These are phyloP conservation scores for Syncephalastrum monosporum DNA, from an alignment of 371 early-diverging fungal species.

Conservation along the genomic window DNA sequence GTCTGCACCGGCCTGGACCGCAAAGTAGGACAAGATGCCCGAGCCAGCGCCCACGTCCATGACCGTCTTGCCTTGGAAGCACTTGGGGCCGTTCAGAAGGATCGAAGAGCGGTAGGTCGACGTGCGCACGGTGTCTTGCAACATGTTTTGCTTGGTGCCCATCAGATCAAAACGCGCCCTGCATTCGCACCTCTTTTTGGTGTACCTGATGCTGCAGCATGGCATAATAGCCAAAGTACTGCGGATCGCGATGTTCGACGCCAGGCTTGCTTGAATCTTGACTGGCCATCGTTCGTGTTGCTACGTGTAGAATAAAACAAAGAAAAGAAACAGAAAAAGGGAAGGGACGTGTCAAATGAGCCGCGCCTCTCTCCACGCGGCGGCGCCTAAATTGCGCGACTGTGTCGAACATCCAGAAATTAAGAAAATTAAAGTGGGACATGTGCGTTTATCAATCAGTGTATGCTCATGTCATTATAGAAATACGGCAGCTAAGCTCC, in stretches of 20 bases:
- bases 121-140: slow-evolving; percentile 92
- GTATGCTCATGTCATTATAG: too few species aligned
- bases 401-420: not conserved
- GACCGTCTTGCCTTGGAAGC: slow-evolving; percentile 79
- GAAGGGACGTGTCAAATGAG: not conserved
- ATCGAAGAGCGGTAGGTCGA: slow-evolving; percentile 95
- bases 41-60: slow-evolving; percentile 97
- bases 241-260: slow-evolving; percentile 71
- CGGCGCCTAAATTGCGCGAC: too few species aligned
- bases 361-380: too few species aligned
- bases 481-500: too few species aligned
- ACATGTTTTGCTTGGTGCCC: slow-evolving; percentile 90
- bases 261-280: slow-evolving; percentile 34
- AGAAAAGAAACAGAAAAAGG: slow-evolving; percentile 6
- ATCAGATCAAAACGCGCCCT: not conserved
- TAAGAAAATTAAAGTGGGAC: not conserved
- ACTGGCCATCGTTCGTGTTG: slow-evolving; percentile 5
- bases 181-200: not conserved
- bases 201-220: slow-evolving; percentile 93
- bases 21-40: slow-evolving; percentile 94
- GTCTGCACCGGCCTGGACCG: slow-evolving; percentile 88
- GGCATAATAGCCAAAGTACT: slow-evolving; percentile 93
- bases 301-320: not conserved
- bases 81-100: slow-evolving; percentile 65
- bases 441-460: not conserved